Base-by-base conservation (phyloP, 169 alveolate species). In the Plasmodium chabaudi region DNA sequence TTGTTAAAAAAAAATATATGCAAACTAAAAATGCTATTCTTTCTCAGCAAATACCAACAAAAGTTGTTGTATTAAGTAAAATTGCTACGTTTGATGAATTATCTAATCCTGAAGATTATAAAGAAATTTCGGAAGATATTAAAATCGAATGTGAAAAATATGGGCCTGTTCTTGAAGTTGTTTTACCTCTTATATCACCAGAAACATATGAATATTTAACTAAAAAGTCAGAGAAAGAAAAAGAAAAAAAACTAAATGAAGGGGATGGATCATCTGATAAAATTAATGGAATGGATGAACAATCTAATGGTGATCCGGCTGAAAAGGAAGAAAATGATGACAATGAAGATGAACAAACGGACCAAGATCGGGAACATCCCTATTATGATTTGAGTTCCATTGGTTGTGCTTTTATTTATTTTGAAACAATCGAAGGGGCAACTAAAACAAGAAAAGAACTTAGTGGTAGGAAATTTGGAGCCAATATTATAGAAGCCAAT, bases 71-170 rank as follows among this genome's bases (percentile, higher is more conserved):
- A 57, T 94, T 95, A 19, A 88, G 92, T 60, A 94, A 92, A 74
- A 92, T 94, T 34, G 94, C 94, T 19, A 92, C 96, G 0, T 92
- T 93, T 1, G 95, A 94, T n/a, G 97, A 95, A 51, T 93, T 95
- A 0, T 64, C 88, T 0, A 96, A 95, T 65, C 92, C 90, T 23
- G 88, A 67, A n/a, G 97, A 95, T 67, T 95, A 95, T 70, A 88
- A 93, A 42, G 97, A 95, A 13, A 95, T 95, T 12, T 67, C 93
- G 0, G 96, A 93, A 73, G 97, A 95, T 79, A 92, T 95, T 42
- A 87, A 93, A 25, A 84, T 92, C 55, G 96, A 95, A 64, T 95
- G 96, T 55, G 93, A 91, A 19, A 88, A 72, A 34, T 94, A 89
- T 51, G 97, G 97, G 6, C 74, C 94, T n/a, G 95, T 94, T 10